Evolutionary conservation across 345 rosid species (phyloP).

Genomic region (Trapa incisa): DNA sequence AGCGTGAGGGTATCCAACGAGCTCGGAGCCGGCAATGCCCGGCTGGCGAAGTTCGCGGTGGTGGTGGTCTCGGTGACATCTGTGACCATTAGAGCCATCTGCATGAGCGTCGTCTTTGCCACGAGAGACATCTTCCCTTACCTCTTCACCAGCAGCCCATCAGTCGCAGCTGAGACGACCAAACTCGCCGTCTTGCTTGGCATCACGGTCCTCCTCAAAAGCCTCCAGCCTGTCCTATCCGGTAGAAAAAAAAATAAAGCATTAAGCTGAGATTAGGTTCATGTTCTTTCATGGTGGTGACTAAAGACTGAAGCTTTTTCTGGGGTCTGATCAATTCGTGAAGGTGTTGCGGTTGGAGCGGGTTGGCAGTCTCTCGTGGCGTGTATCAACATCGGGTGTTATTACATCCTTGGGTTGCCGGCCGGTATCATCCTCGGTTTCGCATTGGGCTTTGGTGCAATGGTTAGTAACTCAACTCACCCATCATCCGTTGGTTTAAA

Average conservation of each 20-base stretch:
- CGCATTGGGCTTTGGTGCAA: conserved; percentile 52
- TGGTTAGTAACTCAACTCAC: conserved; percentile 19
- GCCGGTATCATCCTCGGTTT: conserved; percentile 75
- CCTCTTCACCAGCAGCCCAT: conserved; percentile 55
- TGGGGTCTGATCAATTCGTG: background rate
- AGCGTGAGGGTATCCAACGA: conserved; percentile 88
- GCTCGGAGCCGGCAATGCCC: conserved; percentile 65
- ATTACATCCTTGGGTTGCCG: conserved; percentile 70
- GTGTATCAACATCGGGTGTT: conserved; percentile 68
- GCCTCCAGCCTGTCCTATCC: conserved; percentile 78
- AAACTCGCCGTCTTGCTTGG: conserved; percentile 45
- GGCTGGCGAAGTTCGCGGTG: conserved; percentile 48
- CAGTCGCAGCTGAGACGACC: conserved; percentile 64
- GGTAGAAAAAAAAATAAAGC: conserved; percentile 18
- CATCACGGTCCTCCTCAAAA: conserved; percentile 59
- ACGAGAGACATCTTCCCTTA: conserved; percentile 53
- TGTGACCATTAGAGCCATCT: conserved; percentile 35
- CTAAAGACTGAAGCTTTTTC: background rate
- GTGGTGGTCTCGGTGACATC: conserved; percentile 62
- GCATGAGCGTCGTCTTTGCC: conserved; percentile 40
- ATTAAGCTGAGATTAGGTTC: no score
- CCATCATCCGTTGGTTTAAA: background rate
- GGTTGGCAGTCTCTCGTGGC: conserved; percentile 85
- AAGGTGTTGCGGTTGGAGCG: conserved; percentile 92
- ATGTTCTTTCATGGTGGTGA: background rate